A percentile compares a stretch with the other conserved stretches of the same genome.
phyloP scores from a whole-genome alignment of 2,329 filamentous ascomycete species.

The Fusarium coffeatum region DNA sequence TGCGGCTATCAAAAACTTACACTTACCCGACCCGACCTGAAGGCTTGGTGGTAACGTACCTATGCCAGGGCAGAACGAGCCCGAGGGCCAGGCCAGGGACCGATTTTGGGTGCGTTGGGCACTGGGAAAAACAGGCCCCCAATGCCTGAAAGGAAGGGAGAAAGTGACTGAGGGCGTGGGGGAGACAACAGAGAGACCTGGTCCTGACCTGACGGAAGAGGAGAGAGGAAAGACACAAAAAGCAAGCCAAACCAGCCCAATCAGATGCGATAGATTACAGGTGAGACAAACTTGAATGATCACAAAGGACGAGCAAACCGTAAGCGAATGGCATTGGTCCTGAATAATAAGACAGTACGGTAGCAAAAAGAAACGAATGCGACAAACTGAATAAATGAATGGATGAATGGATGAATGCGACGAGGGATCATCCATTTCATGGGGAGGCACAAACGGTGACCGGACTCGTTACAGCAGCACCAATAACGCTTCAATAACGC shows the following conservation, averaged over 20 bases:
- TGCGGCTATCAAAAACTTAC: constrained; percentile 23
- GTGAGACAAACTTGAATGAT: constrained; percentile 21
- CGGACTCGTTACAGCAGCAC: constrained; percentile 24
- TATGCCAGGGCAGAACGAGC: constrained; percentile 24
- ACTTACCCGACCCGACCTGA: constrained; percentile 17
- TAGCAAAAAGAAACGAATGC: constrained; percentile 22
- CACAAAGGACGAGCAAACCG: not conserved
- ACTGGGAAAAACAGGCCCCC: not conserved
- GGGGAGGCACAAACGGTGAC: constrained; percentile 9
- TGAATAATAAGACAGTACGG: not conserved
- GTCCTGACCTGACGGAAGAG: constrained; percentile 10
- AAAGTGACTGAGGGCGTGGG: constrained; percentile 16
- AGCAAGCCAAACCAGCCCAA: constrained; percentile 14
- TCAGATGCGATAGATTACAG: constrained; percentile 12
- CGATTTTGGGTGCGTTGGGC: constrained; percentile 30
- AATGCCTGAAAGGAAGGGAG: constrained; percentile 1
- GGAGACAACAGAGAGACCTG: constrained; percentile 1
- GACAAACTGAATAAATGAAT: constrained; percentile 1
- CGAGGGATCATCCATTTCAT: not conserved
- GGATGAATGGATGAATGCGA: constrained; percentile 16
- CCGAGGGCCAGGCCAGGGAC: constrained; percentile 19
- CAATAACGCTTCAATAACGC: constrained; percentile 21
- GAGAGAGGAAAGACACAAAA: constrained; percentile 35
- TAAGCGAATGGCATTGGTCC: constrained; percentile 12
- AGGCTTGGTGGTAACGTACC: constrained; percentile 15